A percentile compares a stretch with the other conserved stretches of the same genome.
Evolutionary conservation across 2,329 filamentous ascomycete species (phyloP).

Genomic region (Penicillium sp.): DNA sequence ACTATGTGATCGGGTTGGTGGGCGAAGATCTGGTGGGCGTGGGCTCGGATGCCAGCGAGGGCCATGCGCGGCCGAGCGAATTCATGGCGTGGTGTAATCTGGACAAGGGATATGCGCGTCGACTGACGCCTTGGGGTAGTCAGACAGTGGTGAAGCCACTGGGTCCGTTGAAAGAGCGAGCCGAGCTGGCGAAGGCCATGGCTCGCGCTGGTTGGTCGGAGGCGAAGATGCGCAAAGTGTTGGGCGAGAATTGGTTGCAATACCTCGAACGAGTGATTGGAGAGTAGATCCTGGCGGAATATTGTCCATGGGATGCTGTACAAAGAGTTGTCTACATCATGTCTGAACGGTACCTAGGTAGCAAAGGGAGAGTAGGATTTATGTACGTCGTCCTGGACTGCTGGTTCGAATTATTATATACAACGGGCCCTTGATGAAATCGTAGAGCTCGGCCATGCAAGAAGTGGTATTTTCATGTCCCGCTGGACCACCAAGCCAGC

Average conservation of each 20-base stretch:
- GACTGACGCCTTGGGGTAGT: slow-evolving; percentile 42
- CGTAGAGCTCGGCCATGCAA: background rate
- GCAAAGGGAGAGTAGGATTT: background rate
- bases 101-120: slow-evolving; percentile 42
- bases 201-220: slow-evolving; percentile 40
- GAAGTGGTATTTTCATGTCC: background rate
- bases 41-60: slow-evolving; percentile 42
- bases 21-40: slow-evolving; percentile 41
- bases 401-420: background rate
- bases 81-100: slow-evolving; percentile 45
- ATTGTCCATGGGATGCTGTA: no score
- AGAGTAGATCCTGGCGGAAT: background rate
- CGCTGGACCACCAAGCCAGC: background rate
- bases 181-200: slow-evolving; percentile 39
- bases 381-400: no score
- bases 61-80: slow-evolving; percentile 39
- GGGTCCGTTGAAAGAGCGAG: slow-evolving; percentile 36
- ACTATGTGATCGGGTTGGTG: slow-evolving; percentile 39
- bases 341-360: no score
- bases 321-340: no score
- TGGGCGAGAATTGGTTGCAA: slow-evolving; percentile 42
- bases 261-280: slow-evolving; percentile 38
- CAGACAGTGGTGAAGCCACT: slow-evolving; percentile 44
- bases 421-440: background rate
- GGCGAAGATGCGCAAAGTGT: slow-evolving; percentile 40